These are phyloP conservation scores for Mycosphaerella sp. DNA, from an alignment of 2,329 filamentous ascomycete species.

Conservation along the genomic window DNA sequence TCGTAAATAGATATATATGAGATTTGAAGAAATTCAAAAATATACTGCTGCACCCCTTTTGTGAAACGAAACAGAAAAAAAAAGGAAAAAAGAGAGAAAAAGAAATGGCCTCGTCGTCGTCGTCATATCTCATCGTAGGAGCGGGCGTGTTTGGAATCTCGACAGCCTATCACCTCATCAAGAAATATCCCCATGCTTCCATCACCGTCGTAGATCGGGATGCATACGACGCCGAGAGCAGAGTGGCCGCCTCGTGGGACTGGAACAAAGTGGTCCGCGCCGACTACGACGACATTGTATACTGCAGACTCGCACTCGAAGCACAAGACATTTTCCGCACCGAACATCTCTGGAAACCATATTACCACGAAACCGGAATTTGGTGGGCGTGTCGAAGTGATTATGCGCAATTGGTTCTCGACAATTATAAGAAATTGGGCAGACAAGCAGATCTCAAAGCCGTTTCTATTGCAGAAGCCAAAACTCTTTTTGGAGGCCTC, in stretches of 20 bases:
- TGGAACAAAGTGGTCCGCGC: conserved; percentile 67
- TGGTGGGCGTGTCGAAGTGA: conserved; percentile 44
- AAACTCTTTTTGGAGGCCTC: conserved; percentile 50
- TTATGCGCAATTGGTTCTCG: conserved; percentile 45
- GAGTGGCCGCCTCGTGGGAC: conserved; percentile 60
- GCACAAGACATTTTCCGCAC: conserved; percentile 56
- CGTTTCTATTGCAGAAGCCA: conserved; percentile 48
- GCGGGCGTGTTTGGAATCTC: conserved; percentile 49
- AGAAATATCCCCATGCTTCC: conserved; percentile 37
- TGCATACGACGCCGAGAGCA: conserved; percentile 30
- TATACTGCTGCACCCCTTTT: not conserved
- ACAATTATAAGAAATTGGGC: conserved; percentile 47
- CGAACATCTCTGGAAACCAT: conserved; percentile 51
- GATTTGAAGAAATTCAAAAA: no score
- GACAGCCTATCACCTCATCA: conserved; percentile 46
- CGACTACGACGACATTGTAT: conserved; percentile 59
- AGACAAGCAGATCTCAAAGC: conserved; percentile 42
- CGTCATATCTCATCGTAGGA: conserved; percentile 32
- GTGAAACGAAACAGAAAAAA: not conserved
- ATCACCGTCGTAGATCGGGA: conserved; percentile 38
- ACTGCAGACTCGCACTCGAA: conserved; percentile 59
- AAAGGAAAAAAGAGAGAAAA: not conserved
- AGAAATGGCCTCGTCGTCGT: conserved; percentile 6
- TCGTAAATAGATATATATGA: no score
- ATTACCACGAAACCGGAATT: conserved; percentile 49